Conservation (phyloP, 176 grass and related monocot species). For the Microstegium vimineum region DNA sequence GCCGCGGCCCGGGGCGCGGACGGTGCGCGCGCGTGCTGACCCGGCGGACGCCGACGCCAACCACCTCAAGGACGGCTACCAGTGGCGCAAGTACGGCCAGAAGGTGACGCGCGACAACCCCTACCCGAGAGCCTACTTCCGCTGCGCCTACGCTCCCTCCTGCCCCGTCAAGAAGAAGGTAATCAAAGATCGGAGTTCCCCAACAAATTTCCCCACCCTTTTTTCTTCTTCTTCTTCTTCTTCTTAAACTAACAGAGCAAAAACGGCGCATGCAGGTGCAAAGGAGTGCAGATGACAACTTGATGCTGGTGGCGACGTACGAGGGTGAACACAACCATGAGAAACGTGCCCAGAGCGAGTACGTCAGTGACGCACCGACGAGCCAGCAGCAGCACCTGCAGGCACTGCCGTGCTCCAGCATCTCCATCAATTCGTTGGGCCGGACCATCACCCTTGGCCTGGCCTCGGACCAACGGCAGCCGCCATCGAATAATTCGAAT, state of each 20-base stretch:
- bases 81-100: constrained; percentile 56
- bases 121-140: constrained; percentile 51
- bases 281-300: constrained; percentile 24
- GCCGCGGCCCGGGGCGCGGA: background rate
- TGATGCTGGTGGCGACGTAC: constrained; percentile 40
- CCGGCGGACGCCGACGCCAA: constrained; percentile 28
- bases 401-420: background rate
- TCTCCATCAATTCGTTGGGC: constrained; percentile 19
- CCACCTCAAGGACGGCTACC: constrained; percentile 44
- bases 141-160: constrained; percentile 48
- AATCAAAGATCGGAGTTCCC: too few relatives aligned
- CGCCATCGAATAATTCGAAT: background rate
- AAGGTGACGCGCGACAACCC: constrained; percentile 70
- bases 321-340: constrained; percentile 40
- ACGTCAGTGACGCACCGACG: background rate
- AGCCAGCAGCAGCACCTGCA: background rate
- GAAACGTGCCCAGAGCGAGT: background rate
- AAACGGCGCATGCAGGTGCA: constrained; percentile 36
- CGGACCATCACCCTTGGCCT: constrained; percentile 12
- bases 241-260: too few relatives aligned
- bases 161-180: constrained; percentile 70
- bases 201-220: too few relatives aligned
- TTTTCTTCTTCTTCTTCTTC: too few relatives aligned
- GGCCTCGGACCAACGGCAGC: background rate
- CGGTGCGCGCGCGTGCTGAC: constrained; percentile 8